Conservation (phyloP, 1,139 yeast species). For the Pichia terricola region DNA sequence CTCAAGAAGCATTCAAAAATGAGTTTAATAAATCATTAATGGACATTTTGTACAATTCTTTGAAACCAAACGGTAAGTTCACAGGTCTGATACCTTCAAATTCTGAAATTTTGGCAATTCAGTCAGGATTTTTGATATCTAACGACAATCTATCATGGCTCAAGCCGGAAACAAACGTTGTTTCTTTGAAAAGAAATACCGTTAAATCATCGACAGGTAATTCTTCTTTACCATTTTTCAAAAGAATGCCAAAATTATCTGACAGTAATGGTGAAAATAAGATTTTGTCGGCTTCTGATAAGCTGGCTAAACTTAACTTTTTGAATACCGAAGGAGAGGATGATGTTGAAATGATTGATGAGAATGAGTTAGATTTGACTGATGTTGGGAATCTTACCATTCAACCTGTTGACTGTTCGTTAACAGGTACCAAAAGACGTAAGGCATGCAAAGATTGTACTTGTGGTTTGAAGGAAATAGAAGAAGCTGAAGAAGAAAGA, state of each 20-base stretch:
- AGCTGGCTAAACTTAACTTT: slow-evolving; percentile 13
- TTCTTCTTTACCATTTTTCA: slow-evolving; percentile 15
- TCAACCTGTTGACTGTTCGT: slow-evolving; percentile 37
- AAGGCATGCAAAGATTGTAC: slow-evolving; percentile 96
- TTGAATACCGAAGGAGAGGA: slow-evolving; percentile 31
- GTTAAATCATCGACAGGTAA: background rate
- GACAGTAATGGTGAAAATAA: too few relatives aligned
- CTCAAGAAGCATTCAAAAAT: slow-evolving; percentile 33
- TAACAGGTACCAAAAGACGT: slow-evolving; percentile 56
- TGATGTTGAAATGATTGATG: slow-evolving; percentile 23
- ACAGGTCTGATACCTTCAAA: slow-evolving; percentile 44
- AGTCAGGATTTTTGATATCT: slow-evolving; percentile 51
- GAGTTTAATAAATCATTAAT: slow-evolving; percentile 39
- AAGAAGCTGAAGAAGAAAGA: slow-evolving; percentile 44
- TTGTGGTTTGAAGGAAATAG: slow-evolving; percentile 85
- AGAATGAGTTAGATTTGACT: slow-evolving; percentile 21
- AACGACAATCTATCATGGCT: slow-evolving; percentile 34
- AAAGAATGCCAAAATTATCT: slow-evolving; percentile 19
- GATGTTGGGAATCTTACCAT: slow-evolving; percentile 20
- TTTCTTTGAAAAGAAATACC: slow-evolving; percentile 16
- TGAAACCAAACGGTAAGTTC: slow-evolving; percentile 40
- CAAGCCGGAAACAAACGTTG: slow-evolving; percentile 28
- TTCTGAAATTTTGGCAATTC: slow-evolving; percentile 47
- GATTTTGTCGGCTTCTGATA: too few relatives aligned
- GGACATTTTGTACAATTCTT: slow-evolving; percentile 31